Base-by-base conservation (phyloP, 192 early-diverging fungal genomes). In the Entophlyctis helioformis region DNA sequence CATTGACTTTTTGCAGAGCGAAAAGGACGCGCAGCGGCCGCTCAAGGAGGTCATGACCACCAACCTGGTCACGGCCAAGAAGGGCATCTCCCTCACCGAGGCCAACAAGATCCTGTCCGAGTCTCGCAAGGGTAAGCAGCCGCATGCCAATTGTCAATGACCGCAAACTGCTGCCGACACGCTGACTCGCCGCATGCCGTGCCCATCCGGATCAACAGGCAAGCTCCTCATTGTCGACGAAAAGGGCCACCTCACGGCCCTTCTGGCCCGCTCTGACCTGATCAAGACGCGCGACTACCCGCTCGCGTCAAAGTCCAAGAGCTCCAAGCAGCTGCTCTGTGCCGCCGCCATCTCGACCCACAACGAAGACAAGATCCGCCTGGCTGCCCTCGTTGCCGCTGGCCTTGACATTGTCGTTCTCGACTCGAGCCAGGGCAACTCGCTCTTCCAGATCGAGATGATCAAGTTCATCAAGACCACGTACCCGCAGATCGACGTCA, bases 251-350 rank as follows among this genome's bases (percentile, higher is more conserved):
- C 78, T 98, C 29, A 87, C 87, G 20, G 85, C 94, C 26, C 73
- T 98, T 51, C 74, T 98, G 16, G 76, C 91, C 18, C 86, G 91
- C 46, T 90, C 88, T 21, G 94, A 98, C 72, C 69, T 98, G 55
- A 78, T 95, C 60, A 98, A 98, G 79, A 90, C 91, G 69, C 76
- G 87, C 53, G 89, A 90, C 69, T 95, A 83, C 66, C 94, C 94
- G 23, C 71, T 85, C 65, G 91, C 94, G 23, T 86, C 82, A 62
- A 98, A 86, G 64, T 63, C 69, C 36, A 51, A 69, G 26, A 48
- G 67, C 48, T 84, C 86, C 39, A 87, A 89, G 69, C 94, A 98
- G 65, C 73, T 98, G 38, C 81, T 98, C 48, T 83, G 78, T 45
- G 94, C 87, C 48, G 94, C 94, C 24, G 90, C 94, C 51, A 80